phyloP scores from a whole-genome alignment of 2,329 filamentous ascomycete genomes.

The Plectosphaerella sp. region DNA sequence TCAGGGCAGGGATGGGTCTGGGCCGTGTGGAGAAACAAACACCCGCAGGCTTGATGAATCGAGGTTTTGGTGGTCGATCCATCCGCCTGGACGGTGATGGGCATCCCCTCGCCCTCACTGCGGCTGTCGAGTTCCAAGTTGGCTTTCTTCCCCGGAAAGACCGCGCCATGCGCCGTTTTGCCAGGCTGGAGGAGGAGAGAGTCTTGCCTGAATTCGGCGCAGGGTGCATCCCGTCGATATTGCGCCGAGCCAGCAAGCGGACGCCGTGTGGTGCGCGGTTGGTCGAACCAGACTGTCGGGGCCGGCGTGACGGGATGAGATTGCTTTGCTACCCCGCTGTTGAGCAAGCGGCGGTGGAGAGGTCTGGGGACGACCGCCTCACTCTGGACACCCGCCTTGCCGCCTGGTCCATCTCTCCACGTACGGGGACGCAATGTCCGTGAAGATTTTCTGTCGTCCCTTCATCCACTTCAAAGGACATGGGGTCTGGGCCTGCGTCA shows the following conservation, averaged over 20 bases:
- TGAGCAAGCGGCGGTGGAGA: background rate
- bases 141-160: background rate
- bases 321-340: background rate
- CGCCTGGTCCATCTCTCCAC: too few relatives aligned
- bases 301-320: background rate
- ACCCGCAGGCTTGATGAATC: background rate
- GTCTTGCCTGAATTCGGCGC: background rate
- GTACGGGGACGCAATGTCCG: too few relatives aligned
- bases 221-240: background rate
- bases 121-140: background rate
- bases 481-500: background rate
- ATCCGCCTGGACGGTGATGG: background rate
- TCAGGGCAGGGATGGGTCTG: background rate
- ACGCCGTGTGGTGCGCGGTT: background rate
- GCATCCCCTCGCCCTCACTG: background rate
- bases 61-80: background rate
- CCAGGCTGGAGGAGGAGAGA: background rate
- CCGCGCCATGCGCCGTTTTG: background rate
- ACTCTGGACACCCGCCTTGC: background rate
- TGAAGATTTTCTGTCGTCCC: too few relatives aligned
- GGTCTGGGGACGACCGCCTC: background rate
- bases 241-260: background rate
- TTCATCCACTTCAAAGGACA: too few relatives aligned
- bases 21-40: conserved; percentile 2
- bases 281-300: conserved; percentile 3